Evolutionary conservation across 2,329 filamentous ascomycete genomes (phyloP).

Genomic region (Ceratocystis cubensis): DNA sequence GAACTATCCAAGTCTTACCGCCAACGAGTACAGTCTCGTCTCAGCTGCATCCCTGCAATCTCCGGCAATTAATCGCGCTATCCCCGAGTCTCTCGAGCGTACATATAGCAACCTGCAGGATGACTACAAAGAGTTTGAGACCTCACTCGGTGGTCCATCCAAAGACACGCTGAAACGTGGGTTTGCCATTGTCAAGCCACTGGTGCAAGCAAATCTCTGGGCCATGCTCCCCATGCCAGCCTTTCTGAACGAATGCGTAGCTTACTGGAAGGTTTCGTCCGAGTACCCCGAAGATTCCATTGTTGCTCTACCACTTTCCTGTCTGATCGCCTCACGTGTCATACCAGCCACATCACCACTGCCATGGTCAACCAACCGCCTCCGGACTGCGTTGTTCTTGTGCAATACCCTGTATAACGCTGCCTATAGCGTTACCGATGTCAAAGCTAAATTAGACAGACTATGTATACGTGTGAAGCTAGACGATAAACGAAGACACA

Average conservation of each 20-base stretch:
- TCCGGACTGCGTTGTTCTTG: slow-evolving; percentile 40
- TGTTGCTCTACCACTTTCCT: slow-evolving; percentile 35
- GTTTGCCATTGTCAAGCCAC: slow-evolving; percentile 31
- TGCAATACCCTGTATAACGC: slow-evolving; percentile 42
- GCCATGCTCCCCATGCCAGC: slow-evolving; percentile 18
- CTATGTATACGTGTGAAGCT: slow-evolving; percentile 21
- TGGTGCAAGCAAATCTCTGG: slow-evolving; percentile 25
- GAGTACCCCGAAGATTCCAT: slow-evolving; percentile 20
- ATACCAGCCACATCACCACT: slow-evolving; percentile 40
- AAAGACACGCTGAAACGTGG: slow-evolving; percentile 26
- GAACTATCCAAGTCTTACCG: slow-evolving; percentile 30
- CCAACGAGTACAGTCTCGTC: slow-evolving; percentile 34
- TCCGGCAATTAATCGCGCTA: slow-evolving; percentile 18
- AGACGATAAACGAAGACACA: slow-evolving; percentile 22
- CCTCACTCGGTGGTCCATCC: not conserved
- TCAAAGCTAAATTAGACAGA: slow-evolving; percentile 5
- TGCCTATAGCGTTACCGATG: slow-evolving; percentile 29
- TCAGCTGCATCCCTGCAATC: slow-evolving; percentile 1
- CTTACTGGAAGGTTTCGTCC: slow-evolving; percentile 17
- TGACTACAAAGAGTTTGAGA: slow-evolving; percentile 8
- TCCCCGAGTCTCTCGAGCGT: slow-evolving; percentile 14
- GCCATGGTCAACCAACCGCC: slow-evolving; percentile 38
- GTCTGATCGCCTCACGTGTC: slow-evolving; percentile 36
- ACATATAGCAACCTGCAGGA: slow-evolving; percentile 14
- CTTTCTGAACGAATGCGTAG: slow-evolving; percentile 21